Base-by-base conservation (phyloP, 202 grass and related monocot species). In the Panicum virgatum region DNA sequence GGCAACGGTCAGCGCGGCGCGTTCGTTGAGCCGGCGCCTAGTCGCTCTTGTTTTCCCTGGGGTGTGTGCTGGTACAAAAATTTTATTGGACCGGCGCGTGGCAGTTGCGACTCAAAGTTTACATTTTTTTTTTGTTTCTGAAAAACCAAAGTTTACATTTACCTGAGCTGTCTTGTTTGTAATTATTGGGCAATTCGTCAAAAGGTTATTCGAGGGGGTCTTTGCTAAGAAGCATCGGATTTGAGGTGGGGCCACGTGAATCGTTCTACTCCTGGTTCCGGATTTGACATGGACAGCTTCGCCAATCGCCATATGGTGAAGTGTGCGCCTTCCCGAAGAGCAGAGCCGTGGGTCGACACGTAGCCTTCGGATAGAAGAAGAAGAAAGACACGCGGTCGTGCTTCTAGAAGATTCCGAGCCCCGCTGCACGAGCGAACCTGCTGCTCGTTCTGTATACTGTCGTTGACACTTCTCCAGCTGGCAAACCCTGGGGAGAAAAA, bases 1-100 rank as follows among this genome's bases (percentile, higher is more conserved):
- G 18, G 43, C 54, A 37, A 8, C 7, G 74, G 30, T 70, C 82
- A 51, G 53, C 32, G 51, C 80, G 25, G 72, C 72, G 82, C 50
- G 6, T 19, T 59, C 73, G 26, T 38, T 6, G 57, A 15, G 50
- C 69, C 10, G 5, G 62, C 1, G 19, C 0, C 0, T 9, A 5
- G 1, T 40, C 9, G 40, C 12, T 58, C 16, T 46, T 8, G 18
- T 57, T 43, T 42, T 6, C 6, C 51, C 7, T 7, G 6, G 20
- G 40, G 5, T 27, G 2, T 5, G 19, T 43, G 10, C 5, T 25
- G 5, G 2, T 12, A 1, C 14, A 50, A n/a, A 13, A 9, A 36
- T 37, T 65, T 38, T 66, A 66, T 18, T n/a, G 20, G 16, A 14
- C 7, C 15, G 76, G 30, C 76, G 30, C 45, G 61, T 79, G 61